Evolutionary conservation across 306 rosid species (phyloP), one percentile per base, ranked within the genome.

Genomic region (Arachis stenosperma): DNA sequence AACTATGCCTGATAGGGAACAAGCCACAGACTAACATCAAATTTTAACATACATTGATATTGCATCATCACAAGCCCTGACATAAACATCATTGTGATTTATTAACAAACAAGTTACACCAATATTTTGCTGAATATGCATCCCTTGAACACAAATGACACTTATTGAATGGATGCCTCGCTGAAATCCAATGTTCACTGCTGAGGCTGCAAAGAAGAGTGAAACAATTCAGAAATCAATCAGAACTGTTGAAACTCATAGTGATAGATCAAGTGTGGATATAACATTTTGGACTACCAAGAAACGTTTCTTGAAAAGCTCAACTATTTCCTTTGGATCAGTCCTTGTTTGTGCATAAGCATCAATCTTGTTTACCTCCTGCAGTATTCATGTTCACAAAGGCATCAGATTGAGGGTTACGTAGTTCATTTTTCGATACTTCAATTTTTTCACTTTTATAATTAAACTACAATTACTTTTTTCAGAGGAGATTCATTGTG

Each of bases 291-390:
- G 42, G 10, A 8, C 9, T 84, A 90, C 98, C 97, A 82, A 12
- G 48, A 84, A 81, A 6, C 78, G 82, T 50, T 68, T 82, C 84
- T 81, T 90, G 89, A 64, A 93, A 39, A 0, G 0, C 12, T 71
- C 87, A 63, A 93, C 79, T 5, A 68, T 48, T 77, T 83, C 81
- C 36, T 76, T 51, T 8, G 93, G 89, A 83, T 87, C 79, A 4
- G 58, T 3, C 81, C 72, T 90, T 48, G 96, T 92, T 51, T 66
- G 81, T 82, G 84, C 75, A 58, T 92, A 92, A 50, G 93, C 93
- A 44, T 82, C 86, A n/a, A 81, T 78, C 74, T 92, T 88, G 88
- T 88, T 88, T 58, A 91, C 1, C 78, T 82, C 95, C 97, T 88
- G 84, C 76, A 77, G 22, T 61, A 60, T 40, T 39, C 37, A 58